Base-by-base conservation (phyloP, 2,329 filamentous ascomycete genomes). In the Aspergillus sp. region DNA sequence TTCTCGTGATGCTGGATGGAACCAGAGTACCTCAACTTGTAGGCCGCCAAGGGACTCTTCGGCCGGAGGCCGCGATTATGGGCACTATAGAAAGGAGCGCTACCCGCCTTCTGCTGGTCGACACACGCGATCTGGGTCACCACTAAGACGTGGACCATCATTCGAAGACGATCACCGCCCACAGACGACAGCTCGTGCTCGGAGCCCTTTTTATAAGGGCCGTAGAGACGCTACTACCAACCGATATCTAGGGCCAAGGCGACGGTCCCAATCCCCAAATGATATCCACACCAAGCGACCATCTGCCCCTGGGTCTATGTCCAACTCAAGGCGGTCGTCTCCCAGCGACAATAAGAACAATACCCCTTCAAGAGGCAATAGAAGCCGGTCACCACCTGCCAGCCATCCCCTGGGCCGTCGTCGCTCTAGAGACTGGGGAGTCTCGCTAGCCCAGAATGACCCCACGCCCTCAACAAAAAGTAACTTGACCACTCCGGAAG, bases 251-350 rank as follows among this genome's bases (percentile, higher is more conserved):
- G 50, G 23, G 53, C 60, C 60, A 79, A 79, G 80, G 64, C 80
- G 81, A 54, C 77, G 80, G 39, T 86, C 84, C 52, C 81, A 80
- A 24, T 86, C 83, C 40, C 79, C 78, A 33, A 73, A 68, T 53
- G 67, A 60, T 41, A 57, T 24, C 21, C 70, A 77, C 19, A 80
- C 80, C 35, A 79, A 78, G 40, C 79, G 81, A 51, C 76, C 78
- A 43, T 84, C 82, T 21, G 81, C 79, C 21, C 74, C 80, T 56
- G 82, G 80, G 40, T 87, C 86, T 8, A 80, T 74, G 19, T 72
- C 79, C 19, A 85, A 82, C 31, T 88, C 86, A 21, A 81, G 84
- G 56, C 79, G 84, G 49, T 86, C 86, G 8, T 88, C 86, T 6
- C 86, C 86, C 15, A 82, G 77, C 24, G 72, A 80, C 15, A 86